phyloP scores from a whole-genome alignment of 148 eudicot species.

The Polygonum aviculare region DNA sequence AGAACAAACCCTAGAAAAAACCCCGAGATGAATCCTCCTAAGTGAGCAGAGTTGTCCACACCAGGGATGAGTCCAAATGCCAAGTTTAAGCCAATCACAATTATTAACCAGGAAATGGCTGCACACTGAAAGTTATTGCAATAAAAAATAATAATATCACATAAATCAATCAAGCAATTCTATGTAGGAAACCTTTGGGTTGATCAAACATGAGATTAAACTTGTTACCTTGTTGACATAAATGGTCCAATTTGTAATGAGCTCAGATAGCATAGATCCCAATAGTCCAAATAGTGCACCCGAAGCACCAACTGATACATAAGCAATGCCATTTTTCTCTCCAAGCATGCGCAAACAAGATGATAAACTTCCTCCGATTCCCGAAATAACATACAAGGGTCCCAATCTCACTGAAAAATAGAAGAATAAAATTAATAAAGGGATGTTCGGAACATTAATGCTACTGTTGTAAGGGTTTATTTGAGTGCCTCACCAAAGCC shows the following conservation, averaged over 20 bases:
- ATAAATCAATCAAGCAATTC: background rate
- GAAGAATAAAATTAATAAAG: background rate
- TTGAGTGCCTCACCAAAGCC: conserved; percentile 28
- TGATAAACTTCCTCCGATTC: conserved; percentile 41
- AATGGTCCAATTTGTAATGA: conserved; percentile 37
- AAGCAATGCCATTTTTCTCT: background rate
- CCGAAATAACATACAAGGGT: conserved; percentile 32
- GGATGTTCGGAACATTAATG: background rate
- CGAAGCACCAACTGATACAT: conserved; percentile 41
- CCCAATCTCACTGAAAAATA: conserved; percentile 31
- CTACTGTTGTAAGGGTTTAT: background rate
- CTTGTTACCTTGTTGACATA: conserved; percentile 32
- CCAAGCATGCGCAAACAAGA: conserved; percentile 23
- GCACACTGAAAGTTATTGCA: conserved; percentile 21
- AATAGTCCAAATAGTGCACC: conserved; percentile 47
- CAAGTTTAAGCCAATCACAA: conserved; percentile 27
- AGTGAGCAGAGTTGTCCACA: conserved; percentile 38
- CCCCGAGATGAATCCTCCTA: conserved; percentile 29
- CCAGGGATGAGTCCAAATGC: conserved; percentile 40
- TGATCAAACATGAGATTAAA: background rate
- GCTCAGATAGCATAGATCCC: conserved; percentile 49
- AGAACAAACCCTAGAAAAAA: conserved; percentile 28
- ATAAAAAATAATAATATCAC: background rate
- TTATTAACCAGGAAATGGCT: conserved; percentile 23
- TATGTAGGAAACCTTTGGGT: background rate